Evolutionary conservation across 345 rosid species (phyloP), one percentile per base, ranked within the genome.

Genomic region (Hibiscus tridactylites): DNA sequence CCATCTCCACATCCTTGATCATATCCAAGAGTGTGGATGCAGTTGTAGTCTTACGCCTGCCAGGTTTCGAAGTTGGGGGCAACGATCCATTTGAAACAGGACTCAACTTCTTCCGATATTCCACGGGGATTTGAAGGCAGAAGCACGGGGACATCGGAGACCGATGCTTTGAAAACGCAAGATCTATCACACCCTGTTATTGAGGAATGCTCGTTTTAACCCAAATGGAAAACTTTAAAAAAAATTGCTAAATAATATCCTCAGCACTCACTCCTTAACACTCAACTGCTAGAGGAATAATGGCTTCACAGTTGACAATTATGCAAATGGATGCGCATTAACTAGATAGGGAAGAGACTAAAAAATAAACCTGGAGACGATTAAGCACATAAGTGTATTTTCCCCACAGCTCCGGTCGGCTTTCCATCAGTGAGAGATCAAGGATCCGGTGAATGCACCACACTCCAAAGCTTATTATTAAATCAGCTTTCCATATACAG

Each of bases 351-450:
- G 6, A 44, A 61, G 4, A 28, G 21, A 9, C 35, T 35, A 15
- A 75, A 65, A 28, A 67, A 50, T 62, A 75, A 82, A 95, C 99
- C 99, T 96, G 99, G 71, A 96, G 97, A 56, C 87, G 98, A 81
- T 96, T 96, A 61, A 96, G 88, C 52, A 91, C 98, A 39, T 84
- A 96, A 73, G 99, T 96, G 71, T 96, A 91, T 76, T 91, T 96
- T 68, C 99, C 99, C 99, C 99, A 96, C 33, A 96, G 82, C 78
- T 92, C 98, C 21, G 98, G 99, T 53, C 99, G 85, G 81, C 99
- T 92, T 83, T 96, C 99, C 98, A 91, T 83, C 71, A 89, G 85
- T 17, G 98, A 96, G 79, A 96, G 77, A 77, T 84, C 88, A 61
- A 96, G 98, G 75, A 96, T 79, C 67, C 94, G 87, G 79, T 89